Conservation (phyloP, 2,329 filamentous ascomycete genomes). For the Arachnomyces sp. region DNA sequence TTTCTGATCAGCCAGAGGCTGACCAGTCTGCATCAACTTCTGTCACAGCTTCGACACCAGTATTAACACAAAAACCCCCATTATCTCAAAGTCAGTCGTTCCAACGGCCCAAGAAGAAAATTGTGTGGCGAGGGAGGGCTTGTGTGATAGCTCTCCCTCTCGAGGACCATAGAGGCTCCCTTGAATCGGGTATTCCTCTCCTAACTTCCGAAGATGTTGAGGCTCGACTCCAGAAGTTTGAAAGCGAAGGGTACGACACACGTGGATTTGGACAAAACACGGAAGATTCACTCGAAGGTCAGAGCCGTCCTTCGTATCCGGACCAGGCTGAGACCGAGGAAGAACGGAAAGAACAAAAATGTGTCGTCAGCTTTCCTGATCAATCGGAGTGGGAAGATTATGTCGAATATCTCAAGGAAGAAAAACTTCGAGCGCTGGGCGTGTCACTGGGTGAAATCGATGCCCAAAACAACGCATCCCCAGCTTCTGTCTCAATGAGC, state of each 20-base stretch:
- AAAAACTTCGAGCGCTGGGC: conserved; percentile 84
- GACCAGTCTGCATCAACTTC: conserved; percentile 14
- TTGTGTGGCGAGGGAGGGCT: conserved; percentile 67
- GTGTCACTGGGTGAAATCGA: conserved; percentile 75
- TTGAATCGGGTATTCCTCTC: conserved; percentile 28
- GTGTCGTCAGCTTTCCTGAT: conserved; percentile 36
- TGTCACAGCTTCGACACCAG: conserved; percentile 6
- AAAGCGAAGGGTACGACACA: conserved; percentile 36
- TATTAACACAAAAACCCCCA: conserved; percentile 12
- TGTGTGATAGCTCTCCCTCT: conserved; percentile 63
- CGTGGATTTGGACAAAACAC: conserved; percentile 32
- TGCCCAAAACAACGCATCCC: conserved; percentile 59
- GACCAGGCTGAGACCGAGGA: conserved; percentile 31
- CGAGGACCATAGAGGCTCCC: conserved; percentile 57
- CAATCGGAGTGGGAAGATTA: conserved; percentile 65
- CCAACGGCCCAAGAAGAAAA: conserved; percentile 55
- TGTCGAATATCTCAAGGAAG: conserved; percentile 74
- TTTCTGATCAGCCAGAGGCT: conserved; percentile 17
- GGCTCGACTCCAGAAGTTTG: conserved; percentile 32
- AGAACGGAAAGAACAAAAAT: conserved; percentile 26
- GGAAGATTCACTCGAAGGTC: conserved; percentile 22
- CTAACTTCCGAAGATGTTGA: conserved; percentile 34
- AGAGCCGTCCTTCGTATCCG: conserved; percentile 38
- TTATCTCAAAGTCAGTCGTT: conserved; percentile 17
- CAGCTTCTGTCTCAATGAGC: conserved; percentile 54